phyloP scores from a whole-genome alignment of 768 basidiomycete genomes.

The Mycena amicta region DNA sequence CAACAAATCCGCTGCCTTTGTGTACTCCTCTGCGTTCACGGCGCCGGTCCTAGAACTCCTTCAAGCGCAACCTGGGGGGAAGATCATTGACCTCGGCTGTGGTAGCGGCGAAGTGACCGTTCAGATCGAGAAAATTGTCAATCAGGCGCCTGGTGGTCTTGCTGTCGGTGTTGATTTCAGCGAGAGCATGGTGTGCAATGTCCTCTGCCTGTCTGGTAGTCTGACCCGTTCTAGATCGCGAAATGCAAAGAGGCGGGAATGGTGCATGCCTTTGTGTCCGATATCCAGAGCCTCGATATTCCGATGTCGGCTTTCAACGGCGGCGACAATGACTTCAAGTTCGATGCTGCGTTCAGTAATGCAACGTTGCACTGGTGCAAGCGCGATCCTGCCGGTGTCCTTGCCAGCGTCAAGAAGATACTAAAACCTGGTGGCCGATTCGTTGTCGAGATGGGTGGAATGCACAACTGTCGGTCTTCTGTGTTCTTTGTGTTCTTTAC shows the following conservation, averaged over 20 bases:
- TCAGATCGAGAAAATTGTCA: constrained; percentile 56
- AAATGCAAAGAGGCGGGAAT: constrained; percentile 53
- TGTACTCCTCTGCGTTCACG: constrained; percentile 50
- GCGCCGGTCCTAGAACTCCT: constrained; percentile 61
- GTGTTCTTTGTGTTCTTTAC: not conserved
- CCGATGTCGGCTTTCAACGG: constrained; percentile 33
- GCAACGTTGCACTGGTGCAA: constrained; percentile 89
- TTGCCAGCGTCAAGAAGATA: constrained; percentile 58
- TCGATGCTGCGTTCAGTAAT: constrained; percentile 80
- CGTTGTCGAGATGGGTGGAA: constrained; percentile 78
- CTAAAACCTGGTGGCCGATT: constrained; percentile 74
- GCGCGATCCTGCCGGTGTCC: constrained; percentile 63
- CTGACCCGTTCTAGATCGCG: constrained; percentile 45
- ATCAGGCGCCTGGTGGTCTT: constrained; percentile 44
- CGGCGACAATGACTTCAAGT: constrained; percentile 39
- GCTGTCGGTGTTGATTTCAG: constrained; percentile 74
- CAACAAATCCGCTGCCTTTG: constrained; percentile 55
- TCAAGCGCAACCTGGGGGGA: constrained; percentile 64
- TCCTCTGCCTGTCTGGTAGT: not conserved
- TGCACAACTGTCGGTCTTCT: constrained; percentile 52
- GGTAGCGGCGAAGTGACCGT: constrained; percentile 80
- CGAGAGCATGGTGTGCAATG: constrained; percentile 64
- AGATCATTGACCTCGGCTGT: constrained; percentile 78
- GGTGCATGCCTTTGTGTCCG: constrained; percentile 49
- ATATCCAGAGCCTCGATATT: constrained; percentile 52